These are phyloP conservation scores for Pichia sp. DNA, from an alignment of 1,139 yeast species.

Conservation along the genomic window DNA sequence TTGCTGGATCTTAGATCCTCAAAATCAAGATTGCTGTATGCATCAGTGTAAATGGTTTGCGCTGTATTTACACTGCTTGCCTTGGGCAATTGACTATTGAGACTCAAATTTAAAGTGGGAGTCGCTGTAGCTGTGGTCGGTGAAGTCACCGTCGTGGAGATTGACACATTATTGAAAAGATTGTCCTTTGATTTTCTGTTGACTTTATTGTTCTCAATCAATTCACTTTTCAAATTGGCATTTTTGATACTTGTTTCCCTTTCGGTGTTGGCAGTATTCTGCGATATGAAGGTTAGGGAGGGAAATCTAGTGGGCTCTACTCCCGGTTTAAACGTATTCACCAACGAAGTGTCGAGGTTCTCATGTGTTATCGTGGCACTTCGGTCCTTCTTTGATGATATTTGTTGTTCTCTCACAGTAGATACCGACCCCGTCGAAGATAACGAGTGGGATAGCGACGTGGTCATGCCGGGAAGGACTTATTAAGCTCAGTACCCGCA, in stretches of 20 bases:
- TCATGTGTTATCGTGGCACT: slow-evolving; percentile 3
- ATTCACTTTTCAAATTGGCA: slow-evolving; percentile 22
- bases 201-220: slow-evolving; percentile 15
- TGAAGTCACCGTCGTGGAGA: background rate
- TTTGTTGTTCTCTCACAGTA: background rate
- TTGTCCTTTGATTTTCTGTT: slow-evolving; percentile 13
- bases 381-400: background rate
- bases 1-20: slow-evolving; percentile 9
- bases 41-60: slow-evolving; percentile 15
- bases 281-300: slow-evolving; percentile 18
- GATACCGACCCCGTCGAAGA: slow-evolving; percentile 1
- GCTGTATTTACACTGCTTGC: slow-evolving; percentile 12
- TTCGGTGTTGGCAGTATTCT: slow-evolving; percentile 5
- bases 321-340: background rate
- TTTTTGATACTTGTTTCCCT: slow-evolving; percentile 20
- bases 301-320: slow-evolving; percentile 17
- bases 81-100: background rate
- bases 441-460: background rate
- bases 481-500: background rate
- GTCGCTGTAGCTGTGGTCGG: background rate
- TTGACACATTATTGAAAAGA: slow-evolving; percentile 7
- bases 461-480: background rate
- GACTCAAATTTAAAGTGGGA: background rate
- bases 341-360: slow-evolving; percentile 1
- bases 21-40: slow-evolving; percentile 11